Base-by-base conservation (phyloP, 441 rosid genomes). In the Pelargonium myrrhifolium region DNA sequence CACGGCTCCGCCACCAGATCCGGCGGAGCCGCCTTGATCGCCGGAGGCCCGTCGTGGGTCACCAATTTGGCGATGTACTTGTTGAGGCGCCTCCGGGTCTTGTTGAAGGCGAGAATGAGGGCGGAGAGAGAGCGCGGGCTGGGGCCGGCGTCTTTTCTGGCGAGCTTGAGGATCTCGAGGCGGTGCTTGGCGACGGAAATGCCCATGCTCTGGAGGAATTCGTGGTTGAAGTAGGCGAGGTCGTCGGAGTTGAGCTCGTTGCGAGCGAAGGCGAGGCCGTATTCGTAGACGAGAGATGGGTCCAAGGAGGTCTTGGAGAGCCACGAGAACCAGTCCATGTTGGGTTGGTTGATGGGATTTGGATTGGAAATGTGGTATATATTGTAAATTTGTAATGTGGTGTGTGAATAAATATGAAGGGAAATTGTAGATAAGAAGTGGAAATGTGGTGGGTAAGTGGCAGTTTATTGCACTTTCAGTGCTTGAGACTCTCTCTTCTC, bases 271-370 rank as follows among this genome's bases (percentile, higher is more conserved):
- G 71, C 73, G 55, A 83, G 86, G 68, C 89, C 89, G 56, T 90
- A 88, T 61, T 86, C 84, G 18, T 88, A 87, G 74, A 77, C 71
- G 1, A 87, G 77, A 8, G 86, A 76, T 1, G 89, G 83, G 17
- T 85, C 90, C 35, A 90, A 87, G 65, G 66, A 67, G 76, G 73
- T 65, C 74, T 76, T 86, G 11, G 91, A 83, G 51, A 90, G 58
- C 97, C 97, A 90, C 3, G 89, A 83, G 79, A 83, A 88, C 97
- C 95, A 90, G 70, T 90, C 91, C 97, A 24, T 24, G 26, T 24
- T 24, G 26, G 1, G 26, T 24, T 24, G 2, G 26, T 24, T 24
- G 26, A 24, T 24, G 26, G 26, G 1, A 2, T n/a, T 24, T 24
- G 26, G 26, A 24, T 24, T 24, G 26, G 26, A 24, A 24, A 24